phyloP scores from a whole-genome alignment of 768 basidiomycete genomes.

The Serendipita indica region DNA sequence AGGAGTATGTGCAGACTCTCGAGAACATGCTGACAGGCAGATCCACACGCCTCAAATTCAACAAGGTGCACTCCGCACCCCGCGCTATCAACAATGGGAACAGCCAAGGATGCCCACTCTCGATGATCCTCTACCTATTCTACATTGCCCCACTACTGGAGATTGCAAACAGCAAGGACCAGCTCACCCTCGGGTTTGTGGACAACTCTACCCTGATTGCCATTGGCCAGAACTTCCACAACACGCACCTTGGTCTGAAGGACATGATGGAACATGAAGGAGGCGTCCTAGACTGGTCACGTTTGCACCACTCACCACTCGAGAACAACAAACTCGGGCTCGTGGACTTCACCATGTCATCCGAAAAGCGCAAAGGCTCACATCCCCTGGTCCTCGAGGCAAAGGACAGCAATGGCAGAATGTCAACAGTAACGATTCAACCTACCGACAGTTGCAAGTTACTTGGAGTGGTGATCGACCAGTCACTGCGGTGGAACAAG shows the following conservation, averaged over 20 bases:
- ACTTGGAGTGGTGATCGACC: slow-evolving; percentile 19
- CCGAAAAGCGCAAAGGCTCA: slow-evolving; percentile 6
- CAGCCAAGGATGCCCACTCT: slow-evolving; percentile 19
- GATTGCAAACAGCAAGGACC: neutral
- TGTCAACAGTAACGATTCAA: neutral
- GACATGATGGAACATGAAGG: slow-evolving; percentile 19
- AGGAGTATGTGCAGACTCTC: slow-evolving; percentile 13
- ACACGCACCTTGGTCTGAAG: slow-evolving; percentile 16
- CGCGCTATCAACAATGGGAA: slow-evolving; percentile 14
- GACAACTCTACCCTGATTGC: slow-evolving; percentile 19
- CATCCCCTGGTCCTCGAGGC: neutral
- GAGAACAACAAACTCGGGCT: slow-evolving; percentile 23
- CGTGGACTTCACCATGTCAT: slow-evolving; percentile 18
- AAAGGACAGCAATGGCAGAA: neutral
- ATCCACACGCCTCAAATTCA: neutral
- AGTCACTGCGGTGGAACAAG: slow-evolving; percentile 18
- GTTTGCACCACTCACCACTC: slow-evolving; percentile 21
- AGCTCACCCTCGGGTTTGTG: neutral
- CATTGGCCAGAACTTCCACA: slow-evolving; percentile 15
- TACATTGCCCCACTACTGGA: slow-evolving; percentile 18
- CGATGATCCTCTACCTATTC: slow-evolving; percentile 16
- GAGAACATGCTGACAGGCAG: neutral
- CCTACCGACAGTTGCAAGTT: slow-evolving; percentile 14
- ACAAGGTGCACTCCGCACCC: slow-evolving; percentile 9
- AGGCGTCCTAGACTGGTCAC: slow-evolving; percentile 20